Base-by-base conservation (phyloP, 1,139 yeast genomes). In the Wickerhamiella infanticola region DNA sequence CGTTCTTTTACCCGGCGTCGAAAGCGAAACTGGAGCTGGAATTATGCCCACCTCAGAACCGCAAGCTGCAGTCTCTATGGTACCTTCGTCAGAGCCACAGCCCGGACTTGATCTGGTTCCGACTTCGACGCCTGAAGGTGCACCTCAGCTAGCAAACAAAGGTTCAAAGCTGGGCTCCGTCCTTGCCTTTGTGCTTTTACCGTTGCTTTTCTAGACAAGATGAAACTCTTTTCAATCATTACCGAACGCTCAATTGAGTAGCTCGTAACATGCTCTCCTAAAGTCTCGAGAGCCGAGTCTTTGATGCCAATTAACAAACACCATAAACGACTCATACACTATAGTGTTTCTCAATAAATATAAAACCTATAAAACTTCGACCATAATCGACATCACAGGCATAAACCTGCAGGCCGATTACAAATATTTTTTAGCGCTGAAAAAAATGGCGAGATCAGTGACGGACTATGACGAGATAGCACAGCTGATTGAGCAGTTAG, bases 391-490 rank as follows among this genome's bases (percentile, higher is more conserved):
- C 11, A 29, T 29, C 11, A 11, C 9, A 11, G 33, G 3, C 11
- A 11, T 29, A 29, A 29, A 11, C 11, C 7, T 29, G 33, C 7
- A 29, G 11, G 33, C 2, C 11, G 9, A 7, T 7, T 29, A 7
- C 11, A 29, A 48, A 40, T 8, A 13, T 8, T 31, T 39, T 9
- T 49, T 53, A 48, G 45, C 50, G 13, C 47, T 51, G 13, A 49
- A 46, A 13, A 37, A 36, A 25, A 46, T 50, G 11, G 42, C 47
- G 7, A 40, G 44, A 13, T 37, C 45, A 3, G 50, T 47, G 4
- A 48, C 39, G 18, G 41, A 50, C 36, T 51, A 49, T 40, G 54
- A 51, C 36, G 48, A 43, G 25, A 43, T 51, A 11, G 51, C 42
- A 4, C 42, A 38, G 3, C 41, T 41, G 29, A 4, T 43, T 24